Evolutionary conservation across 192 early-diverging fungal species (phyloP), one percentile per base, ranked within the genome.

Genomic region (Podila clonocystis): DNA sequence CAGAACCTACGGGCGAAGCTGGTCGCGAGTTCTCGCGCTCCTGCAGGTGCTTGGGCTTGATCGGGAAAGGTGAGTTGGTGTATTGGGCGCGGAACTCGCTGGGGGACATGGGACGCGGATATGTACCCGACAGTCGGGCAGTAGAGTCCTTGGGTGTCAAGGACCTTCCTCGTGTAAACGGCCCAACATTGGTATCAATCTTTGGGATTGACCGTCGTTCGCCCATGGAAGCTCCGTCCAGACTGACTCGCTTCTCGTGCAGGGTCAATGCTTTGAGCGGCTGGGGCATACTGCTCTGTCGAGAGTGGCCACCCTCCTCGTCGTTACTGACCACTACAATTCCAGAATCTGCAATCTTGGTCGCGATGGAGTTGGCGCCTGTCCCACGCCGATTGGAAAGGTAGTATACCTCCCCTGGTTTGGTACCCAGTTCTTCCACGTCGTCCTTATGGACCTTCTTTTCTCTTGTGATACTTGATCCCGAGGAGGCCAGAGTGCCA

Each of bases 11-110:
- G 0, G 62, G 36, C 12, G 62, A 63, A n/a, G 62, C 2, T 9
- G 36, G 20, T 5, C 34, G 62, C 22, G 62, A 63, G 3, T 61
- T 34, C 15, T 49, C 45, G 13, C 38, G 63, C n/a, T 49, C 58
- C 31, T 68, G 66, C 22, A 34, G 3, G 12, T 74, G 65, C 60
- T 62, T 66, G 22, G 60, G 68, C 20, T 60, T 68, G 15, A 50
- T 17, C 13, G 65, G 73, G 26, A 67, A 52, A 3, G 60, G 50
- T 0, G 73, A 61, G 33, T 55, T 63, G n/a, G 62, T 73, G 17
- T 73, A 65, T 28, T 80, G 77, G 28, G 77, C 77, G 15, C 71
- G 65, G 62, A 80, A 80, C 29, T 80, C 65, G 31, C 70, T 72
- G 5, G 77, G 77, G 9, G 77, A 80, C 70, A 80, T 80, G 41